Conservation (phyloP, 331 rosid species). For the Saraca asoca region DNA sequence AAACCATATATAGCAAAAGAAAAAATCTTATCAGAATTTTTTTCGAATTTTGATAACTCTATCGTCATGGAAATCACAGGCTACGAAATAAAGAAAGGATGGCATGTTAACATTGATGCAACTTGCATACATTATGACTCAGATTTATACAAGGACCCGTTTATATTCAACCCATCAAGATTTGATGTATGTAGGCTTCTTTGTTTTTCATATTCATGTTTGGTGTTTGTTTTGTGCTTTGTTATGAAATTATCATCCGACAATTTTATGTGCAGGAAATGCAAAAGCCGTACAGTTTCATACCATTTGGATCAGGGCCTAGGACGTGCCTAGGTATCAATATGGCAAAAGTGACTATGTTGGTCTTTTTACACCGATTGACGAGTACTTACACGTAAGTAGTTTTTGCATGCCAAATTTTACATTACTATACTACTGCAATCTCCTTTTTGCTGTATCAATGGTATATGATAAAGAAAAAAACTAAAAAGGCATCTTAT, state of each 20-base stretch:
- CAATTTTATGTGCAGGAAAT: slow-evolving; percentile 46
- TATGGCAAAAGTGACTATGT: slow-evolving; percentile 57
- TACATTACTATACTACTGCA: too few relatives aligned
- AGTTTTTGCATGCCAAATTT: slow-evolving; percentile 15
- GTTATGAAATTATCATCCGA: background rate
- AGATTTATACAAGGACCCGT: slow-evolving; percentile 54
- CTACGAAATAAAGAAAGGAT: slow-evolving; percentile 64
- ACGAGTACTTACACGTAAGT: slow-evolving; percentile 65
- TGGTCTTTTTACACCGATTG: slow-evolving; percentile 62
- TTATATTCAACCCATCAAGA: slow-evolving; percentile 71
- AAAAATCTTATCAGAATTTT: background rate
- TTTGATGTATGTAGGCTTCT: slow-evolving; percentile 52
- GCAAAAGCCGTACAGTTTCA: slow-evolving; percentile 68
- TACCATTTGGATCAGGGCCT: slow-evolving; percentile 76
- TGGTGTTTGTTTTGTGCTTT: background rate
- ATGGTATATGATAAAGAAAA: too few relatives aligned
- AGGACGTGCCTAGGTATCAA: slow-evolving; percentile 70
- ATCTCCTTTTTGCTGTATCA: too few relatives aligned
- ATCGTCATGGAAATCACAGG: slow-evolving; percentile 43
- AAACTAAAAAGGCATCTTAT: background rate
- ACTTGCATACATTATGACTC: slow-evolving; percentile 67
- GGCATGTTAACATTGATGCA: slow-evolving; percentile 75
- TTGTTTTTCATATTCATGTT: slow-evolving; percentile 11
- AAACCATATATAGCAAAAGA: background rate
- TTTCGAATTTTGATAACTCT: background rate